Percentiles rank a stretch among this genome's conserved stretches.
Evolutionary conservation across 2,329 filamentous ascomycete species (phyloP).

Genomic region (Trichoderma cornu-damae): DNA sequence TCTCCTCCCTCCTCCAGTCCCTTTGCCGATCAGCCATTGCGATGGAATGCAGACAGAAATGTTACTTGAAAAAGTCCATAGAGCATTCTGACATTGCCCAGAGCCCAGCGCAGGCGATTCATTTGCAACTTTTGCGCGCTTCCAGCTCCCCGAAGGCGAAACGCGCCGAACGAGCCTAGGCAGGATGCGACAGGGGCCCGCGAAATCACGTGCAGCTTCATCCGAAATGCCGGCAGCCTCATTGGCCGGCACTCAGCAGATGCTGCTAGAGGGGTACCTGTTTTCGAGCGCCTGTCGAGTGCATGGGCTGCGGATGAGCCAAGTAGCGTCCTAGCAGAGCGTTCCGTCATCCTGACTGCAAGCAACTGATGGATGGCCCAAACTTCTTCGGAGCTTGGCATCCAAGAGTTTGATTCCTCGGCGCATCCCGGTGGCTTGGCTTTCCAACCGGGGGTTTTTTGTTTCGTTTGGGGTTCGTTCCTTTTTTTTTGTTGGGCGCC

Average conservation of each 20-base stretch:
- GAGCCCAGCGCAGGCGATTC: background rate
- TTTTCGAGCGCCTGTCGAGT: background rate
- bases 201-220: constrained; percentile 31
- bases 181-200: constrained; percentile 25
- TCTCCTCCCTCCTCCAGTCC: constrained; percentile 47
- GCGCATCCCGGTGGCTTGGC: constrained; percentile 17
- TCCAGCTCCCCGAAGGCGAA: constrained; percentile 30
- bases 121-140: no score
- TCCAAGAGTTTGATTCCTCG: constrained; percentile 15
- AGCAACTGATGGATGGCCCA: constrained; percentile 10
- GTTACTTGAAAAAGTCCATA: background rate
- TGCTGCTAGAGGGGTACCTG: constrained; percentile 19
- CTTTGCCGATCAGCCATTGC: constrained; percentile 33
- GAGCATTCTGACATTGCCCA: background rate
- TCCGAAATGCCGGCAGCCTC: constrained; percentile 23
- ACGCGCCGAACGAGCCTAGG: constrained; percentile 26
- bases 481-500: no score
- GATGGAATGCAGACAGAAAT: background rate
- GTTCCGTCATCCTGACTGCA: no score
- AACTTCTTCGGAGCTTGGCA: constrained; percentile 15
- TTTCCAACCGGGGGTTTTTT: no score
- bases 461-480: no score
- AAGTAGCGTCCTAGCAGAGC: background rate
- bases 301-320: background rate
- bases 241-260: constrained; percentile 25